phyloP scores from a whole-genome alignment of 2,329 filamentous ascomycete species.

The Alternaria metachromatica region DNA sequence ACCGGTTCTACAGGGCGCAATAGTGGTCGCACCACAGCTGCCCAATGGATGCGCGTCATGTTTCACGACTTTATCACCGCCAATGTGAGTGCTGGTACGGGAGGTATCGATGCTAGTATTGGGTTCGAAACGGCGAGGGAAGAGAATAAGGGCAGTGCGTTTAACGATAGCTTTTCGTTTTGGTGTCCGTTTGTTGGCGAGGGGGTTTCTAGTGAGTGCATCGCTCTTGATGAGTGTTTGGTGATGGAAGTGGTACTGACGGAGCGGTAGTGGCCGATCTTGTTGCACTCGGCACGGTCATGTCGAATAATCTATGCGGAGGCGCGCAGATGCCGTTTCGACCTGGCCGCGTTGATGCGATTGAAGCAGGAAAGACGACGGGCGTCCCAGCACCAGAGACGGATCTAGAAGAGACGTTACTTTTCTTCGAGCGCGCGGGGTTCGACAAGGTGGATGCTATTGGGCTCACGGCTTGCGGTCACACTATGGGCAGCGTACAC shows the following conservation, averaged over 20 bases:
- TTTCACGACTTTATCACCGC: slow-evolving; percentile 43
- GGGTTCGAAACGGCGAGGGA: slow-evolving; percentile 33
- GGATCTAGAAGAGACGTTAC: slow-evolving; percentile 24
- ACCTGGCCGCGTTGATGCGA: slow-evolving; percentile 35
- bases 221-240: neutral
- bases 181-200: slow-evolving; percentile 29
- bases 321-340: slow-evolving; percentile 30
- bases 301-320: slow-evolving; percentile 34
- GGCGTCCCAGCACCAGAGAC: slow-evolving; percentile 39
- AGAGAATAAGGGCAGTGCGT: slow-evolving; percentile 36
- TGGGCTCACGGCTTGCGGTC: slow-evolving; percentile 37
- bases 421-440: slow-evolving; percentile 31
- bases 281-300: slow-evolving; percentile 31
- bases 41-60: slow-evolving; percentile 37
- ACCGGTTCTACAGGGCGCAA: slow-evolving; percentile 6
- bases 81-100: slow-evolving; percentile 29
- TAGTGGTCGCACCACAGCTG: slow-evolving; percentile 18
- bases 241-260: neutral
- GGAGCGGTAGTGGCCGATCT: slow-evolving; percentile 31
- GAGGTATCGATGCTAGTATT: slow-evolving; percentile 42
- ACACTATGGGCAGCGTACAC: slow-evolving; percentile 38
- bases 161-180: slow-evolving; percentile 38
- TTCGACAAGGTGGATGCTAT: slow-evolving; percentile 34
- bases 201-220: neutral
- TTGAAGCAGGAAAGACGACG: slow-evolving; percentile 17